These are phyloP conservation scores for Fonsecaea pedrosoi DNA, from an alignment of 2,329 filamentous ascomycete species.

Conservation along the genomic window DNA sequence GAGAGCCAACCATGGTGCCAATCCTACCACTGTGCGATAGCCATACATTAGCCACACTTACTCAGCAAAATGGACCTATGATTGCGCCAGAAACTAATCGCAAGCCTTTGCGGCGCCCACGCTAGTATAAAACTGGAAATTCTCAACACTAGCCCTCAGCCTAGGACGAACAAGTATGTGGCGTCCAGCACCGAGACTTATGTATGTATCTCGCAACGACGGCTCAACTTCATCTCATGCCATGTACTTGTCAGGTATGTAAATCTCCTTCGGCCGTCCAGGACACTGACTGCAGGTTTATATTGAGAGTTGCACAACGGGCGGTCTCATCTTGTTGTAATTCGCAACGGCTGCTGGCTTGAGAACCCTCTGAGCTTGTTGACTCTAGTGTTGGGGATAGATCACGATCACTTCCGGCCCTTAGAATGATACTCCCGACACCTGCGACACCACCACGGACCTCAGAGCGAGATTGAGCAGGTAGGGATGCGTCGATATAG, in stretches of 20 bases:
- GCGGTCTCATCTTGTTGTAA: background rate
- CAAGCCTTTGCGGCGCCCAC: background rate
- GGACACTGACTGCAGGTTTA: background rate
- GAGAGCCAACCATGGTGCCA: no score
- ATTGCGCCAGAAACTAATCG: no score
- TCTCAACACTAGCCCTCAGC: background rate
- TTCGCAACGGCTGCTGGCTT: background rate
- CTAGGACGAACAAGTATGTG: background rate
- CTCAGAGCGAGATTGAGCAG: background rate
- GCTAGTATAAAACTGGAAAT: background rate
- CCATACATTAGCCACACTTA: no score
- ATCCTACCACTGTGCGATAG: no score
- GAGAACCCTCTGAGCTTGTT: no score
- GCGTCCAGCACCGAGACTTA: background rate
- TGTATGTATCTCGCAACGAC: background rate
- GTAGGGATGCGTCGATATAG: background rate
- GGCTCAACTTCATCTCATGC: background rate
- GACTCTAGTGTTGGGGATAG: no score
- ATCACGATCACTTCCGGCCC: no score
- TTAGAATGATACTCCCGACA: background rate
- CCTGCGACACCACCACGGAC: background rate
- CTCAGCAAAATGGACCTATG: no score
- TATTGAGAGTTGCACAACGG: background rate
- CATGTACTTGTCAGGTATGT: no score
- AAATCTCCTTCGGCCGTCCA: background rate